These are phyloP conservation scores for Daucus carota DNA, from an alignment of 129 eudicot species.

Conservation along the genomic window DNA sequence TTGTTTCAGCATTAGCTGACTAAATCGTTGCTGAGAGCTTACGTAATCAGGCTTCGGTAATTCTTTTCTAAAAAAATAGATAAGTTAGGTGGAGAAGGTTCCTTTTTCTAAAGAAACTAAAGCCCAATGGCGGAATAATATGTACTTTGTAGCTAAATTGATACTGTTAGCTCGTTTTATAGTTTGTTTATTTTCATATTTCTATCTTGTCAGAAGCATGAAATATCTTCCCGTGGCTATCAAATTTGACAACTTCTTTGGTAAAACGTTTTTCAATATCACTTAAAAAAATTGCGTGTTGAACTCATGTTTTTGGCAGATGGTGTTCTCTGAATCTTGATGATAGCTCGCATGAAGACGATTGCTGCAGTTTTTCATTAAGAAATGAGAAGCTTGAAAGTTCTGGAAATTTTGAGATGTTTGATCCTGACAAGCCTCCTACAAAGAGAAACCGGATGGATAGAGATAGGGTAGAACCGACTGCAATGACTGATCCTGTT, in stretches of 20 bases:
- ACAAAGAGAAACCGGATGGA: conserved; percentile 73
- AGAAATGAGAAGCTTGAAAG: conserved; percentile 46
- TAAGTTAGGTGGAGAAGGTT: background rate
- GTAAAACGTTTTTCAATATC: background rate
- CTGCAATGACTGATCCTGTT: conserved; percentile 24
- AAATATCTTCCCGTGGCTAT: background rate
- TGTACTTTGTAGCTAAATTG: background rate
- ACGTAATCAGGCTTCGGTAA: background rate
- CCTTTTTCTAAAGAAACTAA: background rate
- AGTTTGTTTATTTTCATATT: background rate
- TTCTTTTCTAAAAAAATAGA: background rate
- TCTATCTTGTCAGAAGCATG: background rate
- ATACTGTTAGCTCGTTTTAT: background rate
- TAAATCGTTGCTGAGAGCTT: background rate
- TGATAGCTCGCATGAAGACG: conserved; percentile 47
- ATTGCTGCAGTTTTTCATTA: conserved; percentile 50
- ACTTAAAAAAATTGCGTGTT: background rate
- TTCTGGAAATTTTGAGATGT: conserved; percentile 43
- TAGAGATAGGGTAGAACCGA: conserved; percentile 36
- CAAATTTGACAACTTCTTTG: background rate
- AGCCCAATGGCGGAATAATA: background rate
- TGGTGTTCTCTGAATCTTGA: conserved; percentile 55
- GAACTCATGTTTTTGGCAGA: conserved; percentile 31
- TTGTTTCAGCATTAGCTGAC: background rate
- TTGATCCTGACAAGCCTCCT: conserved; percentile 74